Evolutionary conservation across 106 monocot species (phyloP), one percentile per base, ranked within the genome.

Genomic region (Platanthera zijinensis): DNA sequence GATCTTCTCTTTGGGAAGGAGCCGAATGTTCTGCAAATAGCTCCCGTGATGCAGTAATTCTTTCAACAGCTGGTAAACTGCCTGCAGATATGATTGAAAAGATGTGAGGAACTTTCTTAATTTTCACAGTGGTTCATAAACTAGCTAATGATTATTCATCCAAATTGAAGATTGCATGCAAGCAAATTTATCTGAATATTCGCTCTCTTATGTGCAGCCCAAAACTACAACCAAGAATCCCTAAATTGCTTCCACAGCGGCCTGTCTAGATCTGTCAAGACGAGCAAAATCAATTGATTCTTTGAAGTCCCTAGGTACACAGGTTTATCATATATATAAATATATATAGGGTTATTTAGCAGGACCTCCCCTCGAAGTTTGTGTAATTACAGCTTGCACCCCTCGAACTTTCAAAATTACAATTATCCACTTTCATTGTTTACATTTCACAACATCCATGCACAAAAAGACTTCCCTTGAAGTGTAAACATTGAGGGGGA

Each of bases 1-100:
- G 87, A 74, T 32, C 80, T 89, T 68, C 94, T 87, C 51, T 49
- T 84, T 56, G 90, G 86, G 84, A 75, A 68, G 87, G 87, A 83
- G 94, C 86, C 13, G 94, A 94, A 46, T 80, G 78, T 78, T 95
- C 92, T 15, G 56, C 87, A 54, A 76, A 71, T 48, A 82, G 83
- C 57, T 69, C 74, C 54, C 80, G 77, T 59, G 94, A 89, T 48
- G 81, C 73, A 51, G 54, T 50, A 39, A 48, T 84, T 14, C 77
- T 80, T 69, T 76, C 81, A 49, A 81, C 85, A 74, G 5, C 69
- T 68, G 73, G 69, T 51, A 90, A 85, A 64, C 21, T 46, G n/a
- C 11, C 30, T 2, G 78, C 82, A 28, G 7, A 57, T 28, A 62
- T 22, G 11, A 62, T 25, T 62, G 85, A 81, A 25, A 89, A 78